Conservation (phyloP, 257 asterid genomes). For the Penstemon eatonii region DNA sequence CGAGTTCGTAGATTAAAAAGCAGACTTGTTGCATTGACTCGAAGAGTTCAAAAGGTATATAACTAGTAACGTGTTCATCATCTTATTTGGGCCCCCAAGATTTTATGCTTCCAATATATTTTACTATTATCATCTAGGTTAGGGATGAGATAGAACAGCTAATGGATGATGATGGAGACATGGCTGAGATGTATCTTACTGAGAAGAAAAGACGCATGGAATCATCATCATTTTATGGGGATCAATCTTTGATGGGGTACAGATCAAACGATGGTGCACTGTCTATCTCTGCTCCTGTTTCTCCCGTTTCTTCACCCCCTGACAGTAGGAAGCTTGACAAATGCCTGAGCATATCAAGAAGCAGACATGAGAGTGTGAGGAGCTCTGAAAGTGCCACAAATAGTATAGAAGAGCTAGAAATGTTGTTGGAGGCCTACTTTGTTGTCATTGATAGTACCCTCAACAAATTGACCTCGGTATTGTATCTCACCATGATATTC, state of each 20-base stretch:
- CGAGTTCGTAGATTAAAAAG: conserved; percentile 94
- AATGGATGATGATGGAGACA: conserved; percentile 99
- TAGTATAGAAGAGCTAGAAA: conserved; percentile 90
- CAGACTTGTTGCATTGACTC: conserved; percentile 94
- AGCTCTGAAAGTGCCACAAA: conserved; percentile 74
- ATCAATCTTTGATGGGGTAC: conserved; percentile 74
- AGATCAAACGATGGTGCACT: conserved; percentile 70
- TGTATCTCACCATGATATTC: conserved; percentile 1
- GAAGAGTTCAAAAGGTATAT: conserved; percentile 94
- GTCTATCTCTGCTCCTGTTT: conserved; percentile 87
- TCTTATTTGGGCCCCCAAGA: conserved; percentile 19
- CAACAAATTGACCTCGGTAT: conserved; percentile 96
- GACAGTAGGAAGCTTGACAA: conserved; percentile 87
- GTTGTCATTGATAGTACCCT: conserved; percentile 98
- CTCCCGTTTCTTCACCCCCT: conserved; percentile 94
- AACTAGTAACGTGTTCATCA: conserved; percentile 10
- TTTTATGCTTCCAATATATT: conserved; percentile 28
- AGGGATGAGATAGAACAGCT: conserved; percentile 99
- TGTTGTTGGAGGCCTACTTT: conserved; percentile 98
- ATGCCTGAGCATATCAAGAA: conserved; percentile 86
- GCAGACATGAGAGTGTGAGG: conserved; percentile 92
- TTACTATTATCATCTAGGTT: conserved; percentile 56
- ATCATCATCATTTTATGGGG: conserved; percentile 73
- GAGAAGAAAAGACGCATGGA: conserved; percentile 88
- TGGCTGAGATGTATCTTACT: conserved; percentile 99